These are phyloP conservation scores for Phyllosticta citriasiana DNA, from an alignment of 2,329 filamentous ascomycete genomes.

Conservation along the genomic window DNA sequence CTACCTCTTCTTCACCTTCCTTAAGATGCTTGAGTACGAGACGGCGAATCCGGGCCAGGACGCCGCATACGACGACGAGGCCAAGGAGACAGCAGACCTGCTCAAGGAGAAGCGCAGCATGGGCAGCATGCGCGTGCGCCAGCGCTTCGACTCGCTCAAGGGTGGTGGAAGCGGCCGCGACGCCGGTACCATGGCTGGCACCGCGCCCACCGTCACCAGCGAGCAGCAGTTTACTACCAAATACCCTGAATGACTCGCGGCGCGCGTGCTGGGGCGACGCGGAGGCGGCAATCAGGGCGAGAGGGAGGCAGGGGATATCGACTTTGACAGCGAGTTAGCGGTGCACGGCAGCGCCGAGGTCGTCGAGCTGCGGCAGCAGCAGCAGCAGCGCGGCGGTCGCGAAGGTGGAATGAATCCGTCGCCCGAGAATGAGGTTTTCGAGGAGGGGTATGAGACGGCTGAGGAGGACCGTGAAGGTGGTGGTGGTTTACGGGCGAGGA, in stretches of 20 bases:
- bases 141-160: constrained; percentile 3
- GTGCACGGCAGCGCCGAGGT: not conserved
- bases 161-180: not conserved
- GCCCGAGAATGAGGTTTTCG: not conserved
- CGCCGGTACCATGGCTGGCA: not conserved
- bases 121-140: not conserved
- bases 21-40: constrained; percentile 42
- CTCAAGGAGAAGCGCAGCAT: constrained; percentile 8
- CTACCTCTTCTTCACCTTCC: constrained; percentile 38
- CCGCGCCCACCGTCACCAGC: not conserved
- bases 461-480: not conserved
- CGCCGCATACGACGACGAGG: constrained; percentile 32
- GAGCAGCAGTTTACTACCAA: not conserved
- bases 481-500: not conserved
- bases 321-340: not conserved
- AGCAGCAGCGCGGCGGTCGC: not conserved
- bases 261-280: not conserved
- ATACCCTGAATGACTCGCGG: not conserved
- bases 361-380: not conserved
- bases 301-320: not conserved
- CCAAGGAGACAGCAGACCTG: not conserved
- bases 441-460: not conserved
- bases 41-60: constrained; percentile 41
- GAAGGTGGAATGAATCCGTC: not conserved
- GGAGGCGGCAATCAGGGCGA: not conserved